These are phyloP conservation scores for Globisporangium uncinulatum DNA, from an alignment of 352 stramenopile genomes.

Conservation along the genomic window DNA sequence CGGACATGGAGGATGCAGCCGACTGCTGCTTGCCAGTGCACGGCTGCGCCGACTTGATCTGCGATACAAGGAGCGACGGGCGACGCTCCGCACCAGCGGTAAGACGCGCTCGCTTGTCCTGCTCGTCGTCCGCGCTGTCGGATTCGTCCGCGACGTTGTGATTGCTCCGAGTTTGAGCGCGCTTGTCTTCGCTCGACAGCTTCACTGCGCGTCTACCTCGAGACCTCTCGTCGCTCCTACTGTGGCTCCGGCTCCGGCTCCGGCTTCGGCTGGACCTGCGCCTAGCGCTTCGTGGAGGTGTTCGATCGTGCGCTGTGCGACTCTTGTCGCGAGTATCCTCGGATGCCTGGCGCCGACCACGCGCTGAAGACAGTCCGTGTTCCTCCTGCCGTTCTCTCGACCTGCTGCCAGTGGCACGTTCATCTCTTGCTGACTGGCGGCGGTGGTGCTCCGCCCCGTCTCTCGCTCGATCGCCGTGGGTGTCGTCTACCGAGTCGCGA, in stretches of 20 bases:
- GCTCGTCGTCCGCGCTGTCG: slow-evolving; percentile 1
- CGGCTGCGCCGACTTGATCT: slow-evolving; percentile 49
- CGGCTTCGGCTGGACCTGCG: not conserved
- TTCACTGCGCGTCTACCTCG: not conserved
- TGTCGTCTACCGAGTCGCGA: slow-evolving; percentile 14
- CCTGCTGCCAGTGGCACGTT: not conserved
- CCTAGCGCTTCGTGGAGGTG: not conserved
- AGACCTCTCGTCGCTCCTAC: not conserved
- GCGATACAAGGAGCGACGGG: slow-evolving; percentile 41
- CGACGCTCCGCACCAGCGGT: slow-evolving; percentile 10
- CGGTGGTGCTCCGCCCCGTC: not conserved
- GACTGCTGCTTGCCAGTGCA: slow-evolving; percentile 10
- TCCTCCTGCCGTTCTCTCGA: not conserved
- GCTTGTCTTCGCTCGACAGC: not conserved
- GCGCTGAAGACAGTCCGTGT: not conserved
- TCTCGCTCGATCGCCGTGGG: not conserved
- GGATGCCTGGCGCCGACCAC: slow-evolving; percentile 2
- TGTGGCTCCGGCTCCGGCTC: not conserved
- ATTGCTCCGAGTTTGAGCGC: not conserved
- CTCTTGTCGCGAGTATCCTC: not conserved
- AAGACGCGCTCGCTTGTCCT: not conserved
- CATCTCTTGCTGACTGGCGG: not conserved
- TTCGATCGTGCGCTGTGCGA: not conserved
- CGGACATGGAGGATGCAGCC: not conserved
- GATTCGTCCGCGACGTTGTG: slow-evolving; percentile 11